Conservation (phyloP, 306 rosid genomes). For the Castanea mollissima region DNA sequence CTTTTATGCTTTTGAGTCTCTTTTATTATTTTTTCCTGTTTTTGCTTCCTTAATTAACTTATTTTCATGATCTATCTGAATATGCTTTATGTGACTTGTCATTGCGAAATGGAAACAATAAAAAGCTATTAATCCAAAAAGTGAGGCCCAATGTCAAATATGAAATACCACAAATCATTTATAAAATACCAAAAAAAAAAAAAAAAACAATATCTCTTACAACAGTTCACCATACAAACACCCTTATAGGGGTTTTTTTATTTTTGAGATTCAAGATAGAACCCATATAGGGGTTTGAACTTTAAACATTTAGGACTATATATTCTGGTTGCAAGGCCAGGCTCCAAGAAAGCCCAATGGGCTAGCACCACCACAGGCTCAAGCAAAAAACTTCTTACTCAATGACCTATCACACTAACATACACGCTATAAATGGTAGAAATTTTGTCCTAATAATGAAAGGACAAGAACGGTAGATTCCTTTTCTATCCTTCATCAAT, state of each 20-base stretch:
- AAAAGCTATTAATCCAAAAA: too few species aligned
- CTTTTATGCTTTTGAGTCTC: too few species aligned
- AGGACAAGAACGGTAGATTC: not conserved
- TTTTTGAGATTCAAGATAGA: too few species aligned
- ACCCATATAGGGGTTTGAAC: not conserved
- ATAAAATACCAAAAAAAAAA: too few species aligned
- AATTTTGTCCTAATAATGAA: not conserved
- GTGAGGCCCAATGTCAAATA: too few species aligned
- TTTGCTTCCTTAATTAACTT: too few species aligned
- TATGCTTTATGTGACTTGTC: too few species aligned
- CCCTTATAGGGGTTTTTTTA: not conserved
- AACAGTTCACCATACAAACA: not conserved
- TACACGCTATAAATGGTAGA: not conserved
- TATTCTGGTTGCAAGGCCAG: conserved; percentile 5
- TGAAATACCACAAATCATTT: too few species aligned
- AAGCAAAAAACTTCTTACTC: not conserved
- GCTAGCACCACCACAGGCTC: conserved; percentile 13
- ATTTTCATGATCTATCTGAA: too few species aligned
- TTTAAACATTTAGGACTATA: not conserved
- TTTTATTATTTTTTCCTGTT: too few species aligned
- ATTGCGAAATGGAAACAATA: too few species aligned
- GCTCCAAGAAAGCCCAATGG: conserved; percentile 16
- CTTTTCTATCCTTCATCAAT: not conserved
- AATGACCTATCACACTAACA: not conserved
- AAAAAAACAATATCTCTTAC: not conserved